A percentile compares a stretch with the other conserved stretches of the same genome.
These are phyloP conservation scores for Silene conica DNA, from an alignment of 148 eudicot genomes.

Conservation along the genomic window DNA sequence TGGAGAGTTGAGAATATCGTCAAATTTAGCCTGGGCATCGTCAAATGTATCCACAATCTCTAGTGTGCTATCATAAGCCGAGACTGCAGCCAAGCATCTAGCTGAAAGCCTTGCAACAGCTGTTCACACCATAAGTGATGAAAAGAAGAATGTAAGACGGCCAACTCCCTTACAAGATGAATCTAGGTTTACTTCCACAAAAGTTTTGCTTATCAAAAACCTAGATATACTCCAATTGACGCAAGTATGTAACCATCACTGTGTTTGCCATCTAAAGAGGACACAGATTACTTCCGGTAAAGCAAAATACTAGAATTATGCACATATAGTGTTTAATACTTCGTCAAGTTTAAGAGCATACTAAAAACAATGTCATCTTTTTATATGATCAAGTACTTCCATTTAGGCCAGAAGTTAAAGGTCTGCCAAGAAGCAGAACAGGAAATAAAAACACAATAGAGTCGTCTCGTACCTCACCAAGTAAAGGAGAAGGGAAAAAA, in stretches of 20 bases:
- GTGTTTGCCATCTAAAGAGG: neutral
- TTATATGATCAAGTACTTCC: neutral
- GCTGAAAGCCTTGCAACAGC: constrained; percentile 85
- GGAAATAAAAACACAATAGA: neutral
- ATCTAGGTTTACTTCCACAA: neutral
- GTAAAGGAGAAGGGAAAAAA: neutral
- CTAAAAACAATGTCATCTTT: neutral
- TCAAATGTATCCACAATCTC: constrained; percentile 78
- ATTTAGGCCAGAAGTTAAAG: neutral
- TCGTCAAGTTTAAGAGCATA: neutral
- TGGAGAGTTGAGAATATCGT: constrained; percentile 76
- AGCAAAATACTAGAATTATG: neutral
- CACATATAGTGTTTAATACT: neutral
- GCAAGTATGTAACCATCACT: neutral
- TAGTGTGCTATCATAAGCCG: constrained; percentile 86
- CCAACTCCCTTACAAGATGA: neutral
- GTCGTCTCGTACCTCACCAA: too few relatives aligned
- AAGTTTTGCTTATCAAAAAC: neutral
- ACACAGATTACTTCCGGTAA: neutral
- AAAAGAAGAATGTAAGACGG: neutral
- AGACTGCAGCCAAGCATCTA: constrained; percentile 91
- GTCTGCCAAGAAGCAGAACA: neutral
- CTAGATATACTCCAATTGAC: neutral
- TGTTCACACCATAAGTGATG: constrained; percentile 30
- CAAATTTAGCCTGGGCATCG: constrained; percentile 79